A percentile compares a stretch with the other conserved stretches of the same genome.
Evolutionary conservation across 2,329 filamentous ascomycete genomes (phyloP).

Genomic region (Mycocentrospora acerina): DNA sequence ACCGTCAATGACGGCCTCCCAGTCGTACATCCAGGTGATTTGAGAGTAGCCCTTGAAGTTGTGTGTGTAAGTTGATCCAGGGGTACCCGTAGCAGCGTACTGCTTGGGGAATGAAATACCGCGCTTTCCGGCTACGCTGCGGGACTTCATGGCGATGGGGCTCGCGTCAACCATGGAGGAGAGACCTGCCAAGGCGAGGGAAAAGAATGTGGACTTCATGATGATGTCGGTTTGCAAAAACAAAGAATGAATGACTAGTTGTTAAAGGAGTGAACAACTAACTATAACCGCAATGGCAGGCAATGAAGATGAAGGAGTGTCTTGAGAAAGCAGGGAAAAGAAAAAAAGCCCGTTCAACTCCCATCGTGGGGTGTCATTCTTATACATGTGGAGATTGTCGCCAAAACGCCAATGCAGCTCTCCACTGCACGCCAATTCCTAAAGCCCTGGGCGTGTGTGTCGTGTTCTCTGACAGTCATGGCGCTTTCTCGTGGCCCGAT

Average conservation of each 20-base stretch:
- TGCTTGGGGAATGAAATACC: conserved; percentile 34
- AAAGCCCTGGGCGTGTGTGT: too few relatives aligned
- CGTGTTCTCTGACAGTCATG: too few relatives aligned
- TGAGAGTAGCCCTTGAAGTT: conserved; percentile 27
- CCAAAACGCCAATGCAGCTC: too few relatives aligned
- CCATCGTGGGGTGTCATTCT: not conserved
- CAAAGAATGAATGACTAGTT: conserved; percentile 13
- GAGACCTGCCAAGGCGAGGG: conserved; percentile 32
- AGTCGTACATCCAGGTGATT: conserved; percentile 68
- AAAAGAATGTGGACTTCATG: conserved; percentile 25
- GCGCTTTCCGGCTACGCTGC: conserved; percentile 27
- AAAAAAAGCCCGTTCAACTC: too few relatives aligned
- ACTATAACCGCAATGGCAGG: conserved; percentile 1
- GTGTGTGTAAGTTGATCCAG: conserved; percentile 24
- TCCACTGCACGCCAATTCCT: too few relatives aligned
- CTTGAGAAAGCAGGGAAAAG: not conserved
- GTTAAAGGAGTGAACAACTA: too few relatives aligned
- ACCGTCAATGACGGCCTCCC: conserved; percentile 53
- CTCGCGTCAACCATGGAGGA: conserved; percentile 28
- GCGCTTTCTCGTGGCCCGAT: too few relatives aligned
- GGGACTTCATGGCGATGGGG: conserved; percentile 19
- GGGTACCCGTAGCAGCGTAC: conserved; percentile 22
- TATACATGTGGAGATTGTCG: too few relatives aligned
- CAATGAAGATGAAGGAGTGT: too few relatives aligned
- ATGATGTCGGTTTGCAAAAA: conserved; percentile 12